Conservation (phyloP, 495 filamentous ascomycete genomes). For the Lasiosphaeriaceae sp. region DNA sequence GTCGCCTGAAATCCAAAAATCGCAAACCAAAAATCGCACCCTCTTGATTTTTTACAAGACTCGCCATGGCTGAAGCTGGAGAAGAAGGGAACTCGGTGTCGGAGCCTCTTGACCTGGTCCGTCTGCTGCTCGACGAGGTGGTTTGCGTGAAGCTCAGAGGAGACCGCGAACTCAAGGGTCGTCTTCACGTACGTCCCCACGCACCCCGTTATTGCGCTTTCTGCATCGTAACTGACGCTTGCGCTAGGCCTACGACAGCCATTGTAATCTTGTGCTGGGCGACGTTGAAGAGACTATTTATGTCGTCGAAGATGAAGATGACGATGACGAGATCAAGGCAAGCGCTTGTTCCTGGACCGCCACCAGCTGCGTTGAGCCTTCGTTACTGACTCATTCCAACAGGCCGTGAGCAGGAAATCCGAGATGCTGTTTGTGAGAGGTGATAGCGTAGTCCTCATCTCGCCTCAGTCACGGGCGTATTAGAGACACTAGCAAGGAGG, state of each 20-base stretch:
- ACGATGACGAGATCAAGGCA: conserved; percentile 51
- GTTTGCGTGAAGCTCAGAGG: conserved; percentile 96
- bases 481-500: neutral
- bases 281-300: conserved; percentile 98
- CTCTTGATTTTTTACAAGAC: neutral
- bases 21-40: neutral
- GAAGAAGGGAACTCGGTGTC: conserved; percentile 64
- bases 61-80: conserved; percentile 66
- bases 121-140: conserved; percentile 87
- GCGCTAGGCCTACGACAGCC: conserved; percentile 88
- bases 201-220: neutral
- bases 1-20: neutral
- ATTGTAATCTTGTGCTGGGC: conserved; percentile 96
- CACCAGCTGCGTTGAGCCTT: conserved; percentile 8
- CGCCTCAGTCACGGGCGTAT: conserved; percentile 54
- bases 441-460: conserved; percentile 95
- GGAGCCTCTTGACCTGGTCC: conserved; percentile 92
- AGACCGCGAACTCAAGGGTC: conserved; percentile 91
- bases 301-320: conserved; percentile 79
- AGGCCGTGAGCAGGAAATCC: conserved; percentile 93
- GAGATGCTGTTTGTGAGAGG: conserved; percentile 99
- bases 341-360: neutral
- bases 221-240: conserved; percentile 1
- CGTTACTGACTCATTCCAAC: conserved; percentile 1
- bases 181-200: conserved; percentile 70